A percentile compares a stretch with the other conserved stretches of the same genome.
Conservation (phyloP, 331 rosid genomes). For the Quercus phellos region DNA sequence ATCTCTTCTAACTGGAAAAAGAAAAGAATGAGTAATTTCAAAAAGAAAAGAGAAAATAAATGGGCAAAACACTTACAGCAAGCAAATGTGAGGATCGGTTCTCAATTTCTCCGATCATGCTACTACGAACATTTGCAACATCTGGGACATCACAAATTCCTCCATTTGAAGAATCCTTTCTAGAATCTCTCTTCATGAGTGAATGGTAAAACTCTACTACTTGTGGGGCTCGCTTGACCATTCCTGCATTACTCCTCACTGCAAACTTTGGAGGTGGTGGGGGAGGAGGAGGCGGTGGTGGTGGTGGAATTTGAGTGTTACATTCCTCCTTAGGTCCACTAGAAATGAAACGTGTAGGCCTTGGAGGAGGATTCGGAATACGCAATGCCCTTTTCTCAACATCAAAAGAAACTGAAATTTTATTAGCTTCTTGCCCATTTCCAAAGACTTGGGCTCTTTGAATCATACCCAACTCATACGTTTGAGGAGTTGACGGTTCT, state of each 20-base stretch:
- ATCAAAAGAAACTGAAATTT: slow-evolving; percentile 53
- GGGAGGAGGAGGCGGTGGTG: slow-evolving; percentile 85
- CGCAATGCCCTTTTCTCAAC: slow-evolving; percentile 86
- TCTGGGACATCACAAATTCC: slow-evolving; percentile 66
- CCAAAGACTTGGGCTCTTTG: slow-evolving; percentile 45
- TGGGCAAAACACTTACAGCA: slow-evolving; percentile 62
- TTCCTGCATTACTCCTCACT: slow-evolving; percentile 39
- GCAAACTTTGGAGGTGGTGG: slow-evolving; percentile 72
- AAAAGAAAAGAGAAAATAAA: background rate
- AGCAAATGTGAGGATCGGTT: slow-evolving; percentile 95
- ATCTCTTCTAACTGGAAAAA: background rate
- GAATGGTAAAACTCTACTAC: slow-evolving; percentile 97
- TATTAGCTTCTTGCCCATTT: slow-evolving; percentile 49
- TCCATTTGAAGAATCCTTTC: slow-evolving; percentile 81
- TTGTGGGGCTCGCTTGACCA: slow-evolving; percentile 86
- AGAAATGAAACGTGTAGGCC: slow-evolving; percentile 70
- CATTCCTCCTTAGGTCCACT: slow-evolving; percentile 45
- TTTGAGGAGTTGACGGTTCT: slow-evolving; percentile 42
- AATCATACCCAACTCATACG: slow-evolving; percentile 48
- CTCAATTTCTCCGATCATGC: slow-evolving; percentile 98
- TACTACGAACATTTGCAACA: slow-evolving; percentile 89
- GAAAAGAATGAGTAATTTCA: background rate
- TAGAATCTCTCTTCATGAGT: slow-evolving; percentile 94
- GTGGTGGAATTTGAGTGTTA: slow-evolving; percentile 44
- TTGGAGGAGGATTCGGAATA: slow-evolving; percentile 94